Percentiles rank a stretch among this genome's conserved stretches.
Conservation (phyloP, 495 filamentous ascomycete genomes). For the Baudoinia panamericana region DNA sequence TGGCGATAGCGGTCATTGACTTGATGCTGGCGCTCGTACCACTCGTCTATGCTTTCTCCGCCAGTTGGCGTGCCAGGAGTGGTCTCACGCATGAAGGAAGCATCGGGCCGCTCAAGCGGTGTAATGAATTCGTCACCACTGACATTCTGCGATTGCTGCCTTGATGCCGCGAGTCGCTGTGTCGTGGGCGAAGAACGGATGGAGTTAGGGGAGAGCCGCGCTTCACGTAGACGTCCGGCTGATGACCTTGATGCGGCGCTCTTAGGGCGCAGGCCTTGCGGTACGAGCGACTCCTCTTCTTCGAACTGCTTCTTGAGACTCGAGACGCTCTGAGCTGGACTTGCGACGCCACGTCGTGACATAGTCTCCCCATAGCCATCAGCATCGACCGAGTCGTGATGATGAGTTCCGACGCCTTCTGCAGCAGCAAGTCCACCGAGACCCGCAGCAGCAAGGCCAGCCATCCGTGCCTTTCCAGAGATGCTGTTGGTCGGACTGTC, state of each 20-base stretch:
- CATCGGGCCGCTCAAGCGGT: slow-evolving; percentile 29
- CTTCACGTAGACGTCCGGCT: slow-evolving; percentile 12
- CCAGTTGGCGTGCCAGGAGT: slow-evolving; percentile 23
- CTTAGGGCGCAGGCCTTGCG: slow-evolving; percentile 18
- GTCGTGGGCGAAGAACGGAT: slow-evolving; percentile 27
- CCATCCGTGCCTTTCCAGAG: slow-evolving; percentile 30
- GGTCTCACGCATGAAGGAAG: slow-evolving; percentile 30
- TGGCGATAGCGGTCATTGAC: slow-evolving; percentile 41
- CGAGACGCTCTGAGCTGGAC: slow-evolving; percentile 79
- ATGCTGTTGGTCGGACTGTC: slow-evolving; percentile 31
- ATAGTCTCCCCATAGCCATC: slow-evolving; percentile 31
- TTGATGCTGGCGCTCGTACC: slow-evolving; percentile 41
- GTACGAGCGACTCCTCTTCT: slow-evolving; percentile 27
- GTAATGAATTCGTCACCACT: slow-evolving; percentile 26
- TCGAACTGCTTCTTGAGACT: slow-evolving; percentile 49
- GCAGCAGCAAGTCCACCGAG: slow-evolving; percentile 23
- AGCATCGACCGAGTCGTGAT: slow-evolving; percentile 20
- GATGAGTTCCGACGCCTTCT: slow-evolving; percentile 20
- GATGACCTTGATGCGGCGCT: slow-evolving; percentile 22
- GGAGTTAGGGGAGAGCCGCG: slow-evolving; percentile 2
- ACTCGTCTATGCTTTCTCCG: slow-evolving; percentile 34
- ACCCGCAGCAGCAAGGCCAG: slow-evolving; percentile 31
- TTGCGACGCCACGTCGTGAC: slow-evolving; percentile 44
- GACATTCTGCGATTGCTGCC: slow-evolving; percentile 9
- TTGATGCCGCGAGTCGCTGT: slow-evolving; percentile 12